Conservation (phyloP, 257 asterid genomes). For the Fraxinus excelsior region DNA sequence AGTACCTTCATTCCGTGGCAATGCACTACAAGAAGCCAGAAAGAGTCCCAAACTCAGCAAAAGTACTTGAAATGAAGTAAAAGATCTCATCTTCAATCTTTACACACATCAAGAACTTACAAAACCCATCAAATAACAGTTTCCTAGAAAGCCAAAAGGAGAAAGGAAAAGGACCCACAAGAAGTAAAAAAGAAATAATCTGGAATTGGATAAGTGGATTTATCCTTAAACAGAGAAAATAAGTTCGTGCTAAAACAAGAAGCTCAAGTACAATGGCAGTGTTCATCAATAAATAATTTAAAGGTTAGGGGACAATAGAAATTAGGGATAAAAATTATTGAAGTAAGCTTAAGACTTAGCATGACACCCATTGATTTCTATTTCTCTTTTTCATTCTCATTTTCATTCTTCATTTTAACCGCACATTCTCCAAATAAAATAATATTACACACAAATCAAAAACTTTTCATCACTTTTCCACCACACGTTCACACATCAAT, state of each 20-base stretch:
- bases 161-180: constrained; percentile 10
- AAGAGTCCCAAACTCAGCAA: constrained; percentile 46
- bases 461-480: too few relatives aligned
- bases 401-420: too few relatives aligned
- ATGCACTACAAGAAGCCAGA: constrained; percentile 42
- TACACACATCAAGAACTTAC: constrained; percentile 29
- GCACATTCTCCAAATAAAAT: too few relatives aligned
- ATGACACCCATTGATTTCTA: too few relatives aligned
- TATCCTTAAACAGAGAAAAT: background rate
- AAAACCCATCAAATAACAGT: constrained; percentile 33
- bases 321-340: background rate
- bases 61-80: constrained; percentile 40
- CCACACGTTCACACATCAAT: too few relatives aligned
- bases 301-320: background rate
- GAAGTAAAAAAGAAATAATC: constrained; percentile 11
- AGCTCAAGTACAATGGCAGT: background rate
- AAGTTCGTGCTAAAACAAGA: background rate
- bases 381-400: too few relatives aligned
- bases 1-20: constrained; percentile 69
- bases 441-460: too few relatives aligned
- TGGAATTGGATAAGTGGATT: constrained; percentile 14
- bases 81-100: constrained; percentile 46
- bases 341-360: constrained; percentile 18
- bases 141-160: constrained; percentile 7
- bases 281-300: background rate